Evolutionary conservation across 2,329 filamentous ascomycete species (phyloP).

Genomic region (Microsporum canis): DNA sequence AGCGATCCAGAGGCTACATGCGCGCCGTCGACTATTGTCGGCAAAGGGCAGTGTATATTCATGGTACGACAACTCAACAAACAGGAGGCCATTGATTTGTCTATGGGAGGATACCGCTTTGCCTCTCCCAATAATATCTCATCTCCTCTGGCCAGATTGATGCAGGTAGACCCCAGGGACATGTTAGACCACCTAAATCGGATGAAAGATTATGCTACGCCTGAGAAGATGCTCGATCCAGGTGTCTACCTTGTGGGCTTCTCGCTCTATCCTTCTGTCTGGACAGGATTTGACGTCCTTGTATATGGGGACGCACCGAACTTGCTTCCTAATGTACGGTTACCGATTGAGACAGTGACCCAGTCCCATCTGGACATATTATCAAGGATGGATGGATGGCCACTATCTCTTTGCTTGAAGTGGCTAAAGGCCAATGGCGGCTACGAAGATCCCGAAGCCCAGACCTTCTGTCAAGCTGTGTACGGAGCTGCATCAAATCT

Average conservation of each 20-base stretch:
- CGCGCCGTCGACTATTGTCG: conserved; percentile 35
- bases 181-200: conserved; percentile 50
- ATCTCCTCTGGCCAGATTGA: conserved; percentile 55
- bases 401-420: conserved; percentile 26
- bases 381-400: conserved; percentile 32
- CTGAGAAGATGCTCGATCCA: conserved; percentile 19
- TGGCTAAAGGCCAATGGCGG: conserved; percentile 24
- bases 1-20: conserved; percentile 31
- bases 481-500: conserved; percentile 28
- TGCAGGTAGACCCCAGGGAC: conserved; percentile 59
- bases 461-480: conserved; percentile 38
- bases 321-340: conserved; percentile 48
- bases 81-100: conserved; percentile 52
- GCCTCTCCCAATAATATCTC: conserved; percentile 57
- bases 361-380: conserved; percentile 45
- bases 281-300: conserved; percentile 52
- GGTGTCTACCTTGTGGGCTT: conserved; percentile 36
- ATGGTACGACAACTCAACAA: conserved; percentile 54
- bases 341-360: conserved; percentile 45
- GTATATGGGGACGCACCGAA: conserved; percentile 47
- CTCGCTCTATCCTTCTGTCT: conserved; percentile 38
- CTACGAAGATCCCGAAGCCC: conserved; percentile 18
- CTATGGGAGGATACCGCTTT: conserved; percentile 67
- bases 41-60: conserved; percentile 70
- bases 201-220: conserved; percentile 47